Evolutionary conservation across 108 stramenopile species (phyloP).

Genomic region (Nannochloropsis gaditana): DNA sequence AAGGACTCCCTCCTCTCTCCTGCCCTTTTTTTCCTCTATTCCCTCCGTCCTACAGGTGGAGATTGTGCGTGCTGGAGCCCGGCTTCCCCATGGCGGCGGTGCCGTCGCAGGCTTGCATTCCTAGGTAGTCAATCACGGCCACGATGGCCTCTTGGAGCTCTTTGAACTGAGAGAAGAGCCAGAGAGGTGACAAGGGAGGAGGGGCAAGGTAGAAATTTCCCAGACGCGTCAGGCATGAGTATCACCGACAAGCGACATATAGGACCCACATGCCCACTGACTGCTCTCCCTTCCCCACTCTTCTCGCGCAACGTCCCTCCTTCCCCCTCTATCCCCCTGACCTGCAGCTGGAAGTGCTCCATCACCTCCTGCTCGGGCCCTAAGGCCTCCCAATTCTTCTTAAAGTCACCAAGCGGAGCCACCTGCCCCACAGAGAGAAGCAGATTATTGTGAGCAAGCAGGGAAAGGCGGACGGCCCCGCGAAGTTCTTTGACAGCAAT

Average conservation of each 20-base stretch:
- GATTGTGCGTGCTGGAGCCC: constrained; percentile 16
- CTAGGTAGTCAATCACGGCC: constrained; percentile 72
- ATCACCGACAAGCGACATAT: background rate
- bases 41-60: constrained; percentile 34
- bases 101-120: constrained; percentile 86
- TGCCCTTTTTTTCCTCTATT: background rate
- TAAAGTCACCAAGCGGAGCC: constrained; percentile 60
- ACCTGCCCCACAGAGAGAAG: background rate
- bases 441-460: background rate
- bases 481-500: too few relatives aligned
- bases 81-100: constrained; percentile 50
- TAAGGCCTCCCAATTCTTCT: constrained; percentile 67
- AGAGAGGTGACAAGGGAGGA: background rate
- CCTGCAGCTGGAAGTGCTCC: constrained; percentile 68
- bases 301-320: background rate
- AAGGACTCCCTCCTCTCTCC: background rate
- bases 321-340: background rate
- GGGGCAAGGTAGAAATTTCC: background rate
- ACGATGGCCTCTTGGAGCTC: constrained; percentile 72
- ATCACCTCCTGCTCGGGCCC: constrained; percentile 68
- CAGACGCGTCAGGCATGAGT: too few relatives aligned
- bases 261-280: background rate
- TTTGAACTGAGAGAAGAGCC: constrained; percentile 60
- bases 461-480: background rate
- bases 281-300: background rate